These are phyloP conservation scores for Xylaria sp. DNA, from an alignment of 2,329 filamentous ascomycete species.

Conservation along the genomic window DNA sequence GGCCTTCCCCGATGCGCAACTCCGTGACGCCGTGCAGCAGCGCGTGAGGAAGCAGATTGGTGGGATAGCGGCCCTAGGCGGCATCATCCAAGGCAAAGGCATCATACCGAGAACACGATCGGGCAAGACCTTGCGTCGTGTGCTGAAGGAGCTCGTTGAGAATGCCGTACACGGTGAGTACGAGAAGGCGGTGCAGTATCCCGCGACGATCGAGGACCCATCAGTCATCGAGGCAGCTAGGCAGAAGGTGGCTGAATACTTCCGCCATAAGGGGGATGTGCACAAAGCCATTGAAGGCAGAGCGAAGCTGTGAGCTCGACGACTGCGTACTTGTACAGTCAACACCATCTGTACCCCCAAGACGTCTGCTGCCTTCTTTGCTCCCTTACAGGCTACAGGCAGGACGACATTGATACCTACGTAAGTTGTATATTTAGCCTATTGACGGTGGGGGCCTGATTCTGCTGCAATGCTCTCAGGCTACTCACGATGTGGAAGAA, in stretches of 20 bases:
- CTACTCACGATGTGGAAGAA: background rate
- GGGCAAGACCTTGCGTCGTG: constrained; percentile 83
- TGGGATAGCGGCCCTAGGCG: constrained; percentile 77
- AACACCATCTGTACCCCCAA: background rate
- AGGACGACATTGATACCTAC: background rate
- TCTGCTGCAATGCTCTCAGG: background rate
- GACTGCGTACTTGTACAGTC: background rate
- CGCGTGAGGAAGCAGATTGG: constrained; percentile 77
- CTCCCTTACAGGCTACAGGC: background rate
- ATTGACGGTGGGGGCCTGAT: background rate
- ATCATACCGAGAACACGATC: constrained; percentile 90
- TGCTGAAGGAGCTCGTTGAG: constrained; percentile 77
- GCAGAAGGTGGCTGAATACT: constrained; percentile 69
- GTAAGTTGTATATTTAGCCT: background rate
- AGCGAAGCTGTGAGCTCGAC: constrained; percentile 42
- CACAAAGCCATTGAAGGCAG: constrained; percentile 44
- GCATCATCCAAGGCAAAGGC: constrained; percentile 75
- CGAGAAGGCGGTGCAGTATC: constrained; percentile 65
- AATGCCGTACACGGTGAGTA: constrained; percentile 71
- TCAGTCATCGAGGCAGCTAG: constrained; percentile 70
- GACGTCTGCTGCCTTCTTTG: background rate
- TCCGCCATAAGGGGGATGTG: constrained; percentile 44
- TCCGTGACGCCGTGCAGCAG: constrained; percentile 60
- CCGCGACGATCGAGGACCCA: constrained; percentile 79
- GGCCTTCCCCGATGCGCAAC: constrained; percentile 42